Conservation (phyloP, 208 protist genomes). For the Leishmania gerbilli region DNA sequence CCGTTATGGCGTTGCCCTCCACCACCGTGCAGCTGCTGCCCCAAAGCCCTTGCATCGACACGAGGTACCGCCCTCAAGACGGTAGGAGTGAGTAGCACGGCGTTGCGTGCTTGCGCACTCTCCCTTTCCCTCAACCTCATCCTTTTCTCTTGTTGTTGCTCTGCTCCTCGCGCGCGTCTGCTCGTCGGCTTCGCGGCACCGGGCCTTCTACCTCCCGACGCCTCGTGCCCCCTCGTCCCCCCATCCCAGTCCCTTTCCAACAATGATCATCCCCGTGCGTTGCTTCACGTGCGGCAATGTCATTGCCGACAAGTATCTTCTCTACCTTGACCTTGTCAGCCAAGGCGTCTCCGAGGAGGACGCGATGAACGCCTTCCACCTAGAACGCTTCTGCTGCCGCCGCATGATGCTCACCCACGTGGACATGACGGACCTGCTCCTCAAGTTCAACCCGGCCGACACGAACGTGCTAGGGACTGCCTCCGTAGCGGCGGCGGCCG, state of each 20-base stretch:
- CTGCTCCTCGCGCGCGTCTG: background rate
- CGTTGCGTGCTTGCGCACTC: conserved; percentile 1
- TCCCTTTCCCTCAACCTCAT: conserved; percentile 3
- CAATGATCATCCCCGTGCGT: conserved; percentile 99
- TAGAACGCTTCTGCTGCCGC: conserved; percentile 99
- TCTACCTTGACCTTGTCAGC: conserved; percentile 94
- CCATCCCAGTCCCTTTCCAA: conserved; percentile 2
- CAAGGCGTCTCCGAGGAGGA: conserved; percentile 94
- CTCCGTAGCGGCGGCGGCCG: background rate
- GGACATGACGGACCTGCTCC: conserved; percentile 99
- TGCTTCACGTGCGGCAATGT: conserved; percentile 99
- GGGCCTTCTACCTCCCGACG: background rate
- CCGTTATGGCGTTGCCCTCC: background rate
- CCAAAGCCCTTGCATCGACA: background rate
- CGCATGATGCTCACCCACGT: conserved; percentile 99
- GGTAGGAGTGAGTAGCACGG: background rate
- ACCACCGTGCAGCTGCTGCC: background rate
- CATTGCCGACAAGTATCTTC: conserved; percentile 98
- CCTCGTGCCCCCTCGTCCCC: background rate
- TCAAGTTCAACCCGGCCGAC: conserved; percentile 92
- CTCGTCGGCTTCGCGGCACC: background rate
- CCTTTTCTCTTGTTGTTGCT: background rate
- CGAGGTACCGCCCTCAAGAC: background rate
- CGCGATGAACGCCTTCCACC: conserved; percentile 96
- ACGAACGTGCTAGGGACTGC: conserved; percentile 45